phyloP scores from a whole-genome alignment of 331 rosid species.

The Arachis monticola region DNA sequence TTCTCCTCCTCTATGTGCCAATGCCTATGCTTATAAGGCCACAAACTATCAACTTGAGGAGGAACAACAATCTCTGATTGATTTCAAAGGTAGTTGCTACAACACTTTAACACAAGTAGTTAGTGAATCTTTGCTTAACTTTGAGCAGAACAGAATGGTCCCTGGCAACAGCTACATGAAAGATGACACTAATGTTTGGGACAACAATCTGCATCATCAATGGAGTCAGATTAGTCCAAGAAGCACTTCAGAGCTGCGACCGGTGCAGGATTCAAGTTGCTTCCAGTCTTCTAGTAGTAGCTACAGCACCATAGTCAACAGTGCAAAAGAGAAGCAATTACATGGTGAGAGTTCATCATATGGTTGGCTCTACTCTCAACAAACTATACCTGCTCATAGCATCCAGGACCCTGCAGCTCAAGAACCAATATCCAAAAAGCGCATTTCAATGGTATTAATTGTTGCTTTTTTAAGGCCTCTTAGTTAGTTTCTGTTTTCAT shows the following conservation, averaged over 20 bases:
- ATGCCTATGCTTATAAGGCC: constrained; percentile 28
- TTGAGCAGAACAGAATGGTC: constrained; percentile 48
- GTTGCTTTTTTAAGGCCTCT: not conserved
- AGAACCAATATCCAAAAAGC: constrained; percentile 52
- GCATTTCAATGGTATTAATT: constrained; percentile 52
- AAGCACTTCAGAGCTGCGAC: constrained; percentile 32
- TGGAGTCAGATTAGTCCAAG: constrained; percentile 47
- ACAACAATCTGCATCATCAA: constrained; percentile 35
- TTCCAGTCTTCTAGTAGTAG: constrained; percentile 55
- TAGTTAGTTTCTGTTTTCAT: too few species aligned
- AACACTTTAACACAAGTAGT: constrained; percentile 22
- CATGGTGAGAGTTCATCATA: constrained; percentile 48
- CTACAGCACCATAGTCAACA: constrained; percentile 37
- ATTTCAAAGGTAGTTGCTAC: constrained; percentile 53
- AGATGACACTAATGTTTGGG: constrained; percentile 28
- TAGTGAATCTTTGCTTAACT: constrained; percentile 64
- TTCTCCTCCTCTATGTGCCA: constrained; percentile 42
- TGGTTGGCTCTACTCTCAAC: constrained; percentile 65
- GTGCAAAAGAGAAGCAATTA: constrained; percentile 42
- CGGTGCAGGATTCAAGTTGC: constrained; percentile 49
- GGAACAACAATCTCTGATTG: constrained; percentile 49
- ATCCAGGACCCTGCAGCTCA: constrained; percentile 44
- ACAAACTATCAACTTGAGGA: constrained; percentile 40
- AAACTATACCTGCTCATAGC: constrained; percentile 39
- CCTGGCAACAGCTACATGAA: constrained; percentile 34